Base-by-base conservation (phyloP, 2,329 filamentous ascomycete species). In the Cercospora canescens region DNA sequence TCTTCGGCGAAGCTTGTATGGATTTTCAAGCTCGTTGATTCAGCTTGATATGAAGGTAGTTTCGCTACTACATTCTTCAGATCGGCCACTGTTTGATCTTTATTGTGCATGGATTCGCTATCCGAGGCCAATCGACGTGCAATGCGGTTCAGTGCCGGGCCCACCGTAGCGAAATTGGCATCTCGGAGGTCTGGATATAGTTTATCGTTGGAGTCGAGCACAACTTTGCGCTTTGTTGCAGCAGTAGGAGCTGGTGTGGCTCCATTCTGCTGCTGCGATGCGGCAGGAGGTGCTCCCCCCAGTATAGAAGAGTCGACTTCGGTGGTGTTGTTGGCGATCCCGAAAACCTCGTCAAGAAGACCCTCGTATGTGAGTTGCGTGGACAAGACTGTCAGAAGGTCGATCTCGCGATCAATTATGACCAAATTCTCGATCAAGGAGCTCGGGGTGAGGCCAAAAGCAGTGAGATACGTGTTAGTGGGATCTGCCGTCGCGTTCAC, bases 341-440 rank as follows among this genome's bases (percentile, higher is more conserved):
- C 90, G 76, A 96, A 96, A 16, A 95, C 86, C 77, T 99, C 95
- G 75, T 99, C 96, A 62, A 99, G 90, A 28, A 99, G 84, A 3
- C 95, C 95, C 80, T 99, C 94, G 75, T 99, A 99, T 1, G 95
- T 99, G 68, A 99, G 83, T 77, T 99, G 95, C 0, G 94, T 98
- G 62, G 99, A 88, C 16, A 99, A 85, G 0, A 91, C 90, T 1
- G 95, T 97, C 16, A 94, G 92, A 74, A 95, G 93, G 78, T 99
- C 95, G 63, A 97, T 91, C 76, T 97, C 94, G 58, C 95, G 91
- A 78, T 99, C 95, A 63, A 99, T 93, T 67, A 99, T 91, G 73
- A 99, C 94, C 66, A 97, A 83, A 75, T 91, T 96, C 78, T 99
- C 95, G 56, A 93, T 91, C 6, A 89, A 89, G 11, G 91, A 91